Base-by-base conservation (phyloP, 345 rosid species). In the Lenwebbia sp. region DNA sequence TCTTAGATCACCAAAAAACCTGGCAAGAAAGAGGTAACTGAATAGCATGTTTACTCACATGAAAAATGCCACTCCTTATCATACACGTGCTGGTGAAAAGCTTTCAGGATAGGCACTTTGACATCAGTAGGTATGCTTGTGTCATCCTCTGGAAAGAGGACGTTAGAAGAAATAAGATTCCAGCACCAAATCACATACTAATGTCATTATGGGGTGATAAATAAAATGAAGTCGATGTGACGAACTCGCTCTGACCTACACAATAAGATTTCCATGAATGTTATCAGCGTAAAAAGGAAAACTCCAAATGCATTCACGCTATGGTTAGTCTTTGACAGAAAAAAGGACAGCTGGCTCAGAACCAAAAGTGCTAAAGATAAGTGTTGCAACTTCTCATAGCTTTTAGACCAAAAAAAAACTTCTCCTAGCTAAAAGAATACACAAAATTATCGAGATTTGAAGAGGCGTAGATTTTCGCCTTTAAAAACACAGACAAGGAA, bases 101-200 rank as follows among this genome's bases (percentile, higher is more conserved):
- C 96, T 83, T 85, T 88, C 86, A 98, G 91, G 85, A 96, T 98
- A 54, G 99, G 99, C 83, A 98, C 94, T 90, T 98, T 98, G 88
- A 94, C 92, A 83, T 95, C 98, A 52, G 93, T 90, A 55, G 94
- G 91, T 86, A 96, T 91, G 94, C 98, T 95, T 85, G 98, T 98
- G 85, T 98, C 99, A 90, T 98, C 99, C 99, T 98, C 99, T 96
- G 96, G 88, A 86, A 82, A 49, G 37, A 82, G 85, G 83, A 30
- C 84, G 76, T 83, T 37, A 85, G 78, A 56, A 60, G 41, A 44
- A 30, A 84, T 33, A n/a, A 30, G 10, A 50, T 30, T 54, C 49
- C 49, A 83, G 62, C 47, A 70, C 47, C 26, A 70, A 37, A 70
- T 33, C 78, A 70, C 78, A 70, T 33, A 10, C 7, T 33, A 37